Evolutionary conservation across 176 grass and related monocot species (phyloP), one percentile per base, ranked within the genome.

Genomic region (Carex littledalei): DNA sequence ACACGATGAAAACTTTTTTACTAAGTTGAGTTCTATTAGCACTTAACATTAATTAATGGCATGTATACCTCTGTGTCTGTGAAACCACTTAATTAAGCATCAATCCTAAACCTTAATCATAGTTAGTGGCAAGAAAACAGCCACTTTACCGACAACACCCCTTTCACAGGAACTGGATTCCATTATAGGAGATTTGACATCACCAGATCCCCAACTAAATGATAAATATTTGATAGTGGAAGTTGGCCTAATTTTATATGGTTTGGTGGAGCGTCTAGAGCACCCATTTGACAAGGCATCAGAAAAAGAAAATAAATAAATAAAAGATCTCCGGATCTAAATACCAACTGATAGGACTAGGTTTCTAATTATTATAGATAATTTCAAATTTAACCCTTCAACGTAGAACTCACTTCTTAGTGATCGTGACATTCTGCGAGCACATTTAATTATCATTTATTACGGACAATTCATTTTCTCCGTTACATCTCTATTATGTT

Each of bases 101-200:
- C 45, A 73, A 76, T 84, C 41, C 59, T 43, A 56, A 64, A 39
- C 60, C 3, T 60, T 85, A 78, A 63, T 76, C 3, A 76, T 79
- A 63, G 22, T 76, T 63, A 78, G 56, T 73, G 67, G 43, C 59
- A 29, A 61, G 2, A 31, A 50, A 66, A 53, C 24, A 54, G 53
- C 52, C 64, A 37, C 49, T 29, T 72, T 75, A 61, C 47, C 58
- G 71, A 78, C 54, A 61, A 22, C 11, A 77, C 24, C 54, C 21
- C 55, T 63, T 85, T 74, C 39, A 50, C 47, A 34, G 54, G 37
- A 74, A 78, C 81, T 77, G 84, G 84, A 85, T 85, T 85, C 84
- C 84, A 85, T 78, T 86, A 47, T 43, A 32, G 17, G 20, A 63
- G 84, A 85, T 86, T 86, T 86, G 84, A 86, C 70, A 86, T 66